Percentiles rank a stretch among this genome's conserved stretches.
These are phyloP conservation scores for Chlorella variabilis DNA, from an alignment of 163 green algal genomes.

Conservation along the genomic window DNA sequence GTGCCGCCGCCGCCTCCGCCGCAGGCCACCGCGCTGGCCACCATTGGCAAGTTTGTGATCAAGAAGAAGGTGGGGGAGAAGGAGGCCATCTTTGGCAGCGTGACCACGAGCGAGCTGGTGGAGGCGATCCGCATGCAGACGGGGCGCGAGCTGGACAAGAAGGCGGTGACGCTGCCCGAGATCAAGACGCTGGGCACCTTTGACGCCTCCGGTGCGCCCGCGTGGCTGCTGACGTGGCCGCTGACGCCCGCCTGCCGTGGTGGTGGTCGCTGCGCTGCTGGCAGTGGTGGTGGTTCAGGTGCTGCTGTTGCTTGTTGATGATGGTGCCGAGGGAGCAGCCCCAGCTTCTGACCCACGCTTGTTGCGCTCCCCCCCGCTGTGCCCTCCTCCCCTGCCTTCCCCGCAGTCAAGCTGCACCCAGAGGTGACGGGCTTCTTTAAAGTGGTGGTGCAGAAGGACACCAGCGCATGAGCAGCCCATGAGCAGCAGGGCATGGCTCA, in stretches of 20 bases:
- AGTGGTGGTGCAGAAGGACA: constrained; percentile 80
- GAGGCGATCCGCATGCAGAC: constrained; percentile 81
- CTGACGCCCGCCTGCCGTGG: background rate
- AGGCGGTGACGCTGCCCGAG: constrained; percentile 83
- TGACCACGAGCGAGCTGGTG: constrained; percentile 79
- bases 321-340: too few relatives aligned
- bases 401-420: constrained; percentile 79
- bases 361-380: background rate
- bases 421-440: constrained; percentile 82
- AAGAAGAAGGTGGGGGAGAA: constrained; percentile 89
- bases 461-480: background rate
- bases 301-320: too few relatives aligned
- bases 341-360: background rate
- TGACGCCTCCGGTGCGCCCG: constrained; percentile 54
- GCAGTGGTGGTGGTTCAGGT: too few relatives aligned
- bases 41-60: constrained; percentile 93
- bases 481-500: too few relatives aligned
- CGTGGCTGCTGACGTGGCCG: background rate
- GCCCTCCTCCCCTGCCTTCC: background rate
- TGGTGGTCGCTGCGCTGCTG: background rate
- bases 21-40: constrained; percentile 81
- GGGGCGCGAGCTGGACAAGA: constrained; percentile 76
- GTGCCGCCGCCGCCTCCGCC: constrained; percentile 20
- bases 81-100: constrained; percentile 67
- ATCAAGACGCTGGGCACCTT: constrained; percentile 92